Percentiles rank a stretch among this genome's conserved stretches.
These are phyloP conservation scores for Austroboletus niveus DNA, from an alignment of 1,284 basidiomycete genomes.

Conservation along the genomic window DNA sequence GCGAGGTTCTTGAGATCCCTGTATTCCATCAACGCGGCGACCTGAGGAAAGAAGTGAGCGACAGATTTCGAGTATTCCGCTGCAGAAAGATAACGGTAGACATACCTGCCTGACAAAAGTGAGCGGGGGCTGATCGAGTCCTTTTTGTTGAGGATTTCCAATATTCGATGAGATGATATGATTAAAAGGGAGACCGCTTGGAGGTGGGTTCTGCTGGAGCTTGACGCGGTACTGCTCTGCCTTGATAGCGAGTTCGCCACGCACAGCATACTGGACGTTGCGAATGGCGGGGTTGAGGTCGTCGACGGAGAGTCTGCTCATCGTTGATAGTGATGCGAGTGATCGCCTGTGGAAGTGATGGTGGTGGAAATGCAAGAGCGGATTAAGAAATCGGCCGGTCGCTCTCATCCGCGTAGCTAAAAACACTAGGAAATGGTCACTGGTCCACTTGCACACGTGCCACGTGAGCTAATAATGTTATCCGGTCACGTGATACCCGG, in stretches of 20 bases:
- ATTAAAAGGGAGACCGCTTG: slow-evolving; percentile 77
- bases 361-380: background rate
- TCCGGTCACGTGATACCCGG: slow-evolving; percentile 16
- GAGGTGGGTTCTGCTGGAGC: slow-evolving; percentile 49
- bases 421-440: background rate
- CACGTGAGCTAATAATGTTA: background rate
- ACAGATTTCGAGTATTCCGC: background rate
- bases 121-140: slow-evolving; percentile 89
- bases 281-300: slow-evolving; percentile 82
- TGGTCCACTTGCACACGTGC: background rate
- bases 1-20: slow-evolving; percentile 82
- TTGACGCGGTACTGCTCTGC: slow-evolving; percentile 80
- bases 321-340: slow-evolving; percentile 20
- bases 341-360: slow-evolving; percentile 4
- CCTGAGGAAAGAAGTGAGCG: slow-evolving; percentile 42
- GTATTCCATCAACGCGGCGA: slow-evolving; percentile 91
- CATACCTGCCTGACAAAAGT: slow-evolving; percentile 90
- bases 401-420: slow-evolving; percentile 12
- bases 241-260: slow-evolving; percentile 94
- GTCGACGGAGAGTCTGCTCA: slow-evolving; percentile 61
- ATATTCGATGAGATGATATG: slow-evolving; percentile 95
- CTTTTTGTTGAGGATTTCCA: slow-evolving; percentile 96
- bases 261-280: slow-evolving; percentile 94
- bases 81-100: slow-evolving; percentile 5
- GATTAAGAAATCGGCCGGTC: background rate